Conservation (phyloP, 805 yeast species). For the Wickerhamiella galacta region DNA sequence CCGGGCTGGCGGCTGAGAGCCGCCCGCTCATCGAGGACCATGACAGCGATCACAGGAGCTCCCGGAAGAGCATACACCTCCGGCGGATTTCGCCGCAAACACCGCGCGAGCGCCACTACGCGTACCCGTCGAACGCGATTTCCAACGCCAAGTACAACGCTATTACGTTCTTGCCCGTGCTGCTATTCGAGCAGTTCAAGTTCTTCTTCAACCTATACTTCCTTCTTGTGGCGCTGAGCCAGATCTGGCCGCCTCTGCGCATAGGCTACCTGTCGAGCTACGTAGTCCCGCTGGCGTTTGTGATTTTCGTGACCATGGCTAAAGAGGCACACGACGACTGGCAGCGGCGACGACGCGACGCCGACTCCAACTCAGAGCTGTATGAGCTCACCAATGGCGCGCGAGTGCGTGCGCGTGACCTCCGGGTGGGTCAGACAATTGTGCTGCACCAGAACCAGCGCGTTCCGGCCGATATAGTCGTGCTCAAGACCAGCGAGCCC, state of each 20-base stretch:
- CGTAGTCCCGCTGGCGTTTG: conserved; percentile 88
- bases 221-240: conserved; percentile 83
- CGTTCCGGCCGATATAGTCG: conserved; percentile 83
- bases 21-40: not conserved
- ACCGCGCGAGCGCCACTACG: conserved; percentile 11
- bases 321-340: conserved; percentile 94
- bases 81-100: conserved; percentile 8
- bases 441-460: conserved; percentile 64
- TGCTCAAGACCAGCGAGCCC: conserved; percentile 65
- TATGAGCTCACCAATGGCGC: conserved; percentile 45
- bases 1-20: too few species aligned
- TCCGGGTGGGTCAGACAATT: conserved; percentile 78
- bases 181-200: conserved; percentile 89
- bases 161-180: conserved; percentile 69
- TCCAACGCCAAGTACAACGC: conserved; percentile 92
- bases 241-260: conserved; percentile 71
- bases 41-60: not conserved
- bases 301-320: conserved; percentile 77
- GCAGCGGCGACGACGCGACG: conserved; percentile 75
- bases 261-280: conserved; percentile 90
- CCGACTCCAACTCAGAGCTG: conserved; percentile 69
- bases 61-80: too few species aligned
- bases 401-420: conserved; percentile 36
- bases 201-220: conserved; percentile 90
- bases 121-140: conserved; percentile 51